phyloP scores from a whole-genome alignment of 495 filamentous ascomycete species.

The Neurospora sp. region DNA sequence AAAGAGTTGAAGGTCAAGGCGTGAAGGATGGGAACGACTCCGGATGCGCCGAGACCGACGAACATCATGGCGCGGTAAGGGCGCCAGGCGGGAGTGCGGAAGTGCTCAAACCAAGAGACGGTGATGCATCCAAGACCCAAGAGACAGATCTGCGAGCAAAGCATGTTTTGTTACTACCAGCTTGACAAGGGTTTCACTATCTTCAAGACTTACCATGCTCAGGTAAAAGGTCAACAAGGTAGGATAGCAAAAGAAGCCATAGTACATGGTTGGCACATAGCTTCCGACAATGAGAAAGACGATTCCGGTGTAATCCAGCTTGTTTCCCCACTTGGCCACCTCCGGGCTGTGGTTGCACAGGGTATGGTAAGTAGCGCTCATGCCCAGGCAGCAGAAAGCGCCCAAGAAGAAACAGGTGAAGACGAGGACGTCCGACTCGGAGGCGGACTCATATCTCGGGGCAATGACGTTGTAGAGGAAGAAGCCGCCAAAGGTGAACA shows the following conservation, averaged over 20 bases:
- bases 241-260: constrained; percentile 66
- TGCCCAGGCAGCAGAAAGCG: constrained; percentile 66
- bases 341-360: constrained; percentile 31
- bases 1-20: constrained; percentile 51
- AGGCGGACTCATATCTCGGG: constrained; percentile 59
- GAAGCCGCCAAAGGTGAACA: constrained; percentile 30
- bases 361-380: constrained; percentile 65
- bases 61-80: constrained; percentile 90
- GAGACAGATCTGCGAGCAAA: constrained; percentile 51
- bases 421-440: constrained; percentile 53
- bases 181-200: background rate
- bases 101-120: constrained; percentile 67
- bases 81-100: constrained; percentile 72
- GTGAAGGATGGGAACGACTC: constrained; percentile 65
- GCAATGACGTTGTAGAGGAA: constrained; percentile 32
- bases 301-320: constrained; percentile 86
- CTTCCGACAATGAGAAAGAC: constrained; percentile 81
- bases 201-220: constrained; percentile 48
- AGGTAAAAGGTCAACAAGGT: constrained; percentile 58
- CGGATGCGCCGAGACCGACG: constrained; percentile 76
- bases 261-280: constrained; percentile 78
- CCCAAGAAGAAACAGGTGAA: constrained; percentile 74
- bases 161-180: background rate
- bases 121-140: constrained; percentile 64
- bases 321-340: constrained; percentile 40